Conservation (phyloP, 768 basidiomycete genomes). For the Lentinus brumalis region DNA sequence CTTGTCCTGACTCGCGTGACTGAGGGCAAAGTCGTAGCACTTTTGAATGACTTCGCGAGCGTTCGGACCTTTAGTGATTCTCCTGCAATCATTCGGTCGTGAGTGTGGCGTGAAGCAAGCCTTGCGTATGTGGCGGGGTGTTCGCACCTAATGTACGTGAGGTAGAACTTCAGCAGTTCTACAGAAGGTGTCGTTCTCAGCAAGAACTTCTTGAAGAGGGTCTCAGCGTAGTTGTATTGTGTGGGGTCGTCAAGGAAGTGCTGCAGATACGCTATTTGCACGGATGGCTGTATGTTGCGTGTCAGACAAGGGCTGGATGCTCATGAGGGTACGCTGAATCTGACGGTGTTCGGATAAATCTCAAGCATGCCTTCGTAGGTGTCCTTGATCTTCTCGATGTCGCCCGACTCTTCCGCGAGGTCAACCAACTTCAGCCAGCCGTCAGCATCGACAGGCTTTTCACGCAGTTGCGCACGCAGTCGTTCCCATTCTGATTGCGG, state of each 20-base stretch:
- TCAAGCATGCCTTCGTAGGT: slow-evolving; percentile 83
- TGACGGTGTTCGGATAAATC: slow-evolving; percentile 89
- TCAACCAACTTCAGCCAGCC: slow-evolving; percentile 78
- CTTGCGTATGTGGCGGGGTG: slow-evolving; percentile 17
- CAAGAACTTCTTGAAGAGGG: slow-evolving; percentile 86
- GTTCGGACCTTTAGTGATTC: slow-evolving; percentile 64
- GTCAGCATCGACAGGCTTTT: slow-evolving; percentile 75
- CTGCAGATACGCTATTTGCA: slow-evolving; percentile 82
- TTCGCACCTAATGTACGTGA: slow-evolving; percentile 87
- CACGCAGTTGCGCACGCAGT: slow-evolving; percentile 59
- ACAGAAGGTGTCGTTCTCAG: slow-evolving; percentile 78
- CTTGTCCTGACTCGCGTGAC: slow-evolving; percentile 88
- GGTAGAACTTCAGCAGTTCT: slow-evolving; percentile 90
- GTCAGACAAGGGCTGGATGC: slow-evolving; percentile 20
- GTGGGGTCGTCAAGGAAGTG: slow-evolving; percentile 68
- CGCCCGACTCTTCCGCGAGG: slow-evolving; percentile 73
- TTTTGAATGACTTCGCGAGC: slow-evolving; percentile 80
- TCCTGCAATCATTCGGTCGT: slow-evolving; percentile 42
- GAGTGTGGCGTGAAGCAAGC: slow-evolving; percentile 12
- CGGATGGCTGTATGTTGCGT: slow-evolving; percentile 56
- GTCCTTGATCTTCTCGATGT: slow-evolving; percentile 77
- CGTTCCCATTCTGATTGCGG: slow-evolving; percentile 69
- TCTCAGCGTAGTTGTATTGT: slow-evolving; percentile 77
- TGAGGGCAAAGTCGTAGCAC: slow-evolving; percentile 92
- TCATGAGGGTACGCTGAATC: slow-evolving; percentile 27